Evolutionary conservation across 805 yeast genomes (phyloP).

Genomic region (Cephaloascus fragrans): DNA sequence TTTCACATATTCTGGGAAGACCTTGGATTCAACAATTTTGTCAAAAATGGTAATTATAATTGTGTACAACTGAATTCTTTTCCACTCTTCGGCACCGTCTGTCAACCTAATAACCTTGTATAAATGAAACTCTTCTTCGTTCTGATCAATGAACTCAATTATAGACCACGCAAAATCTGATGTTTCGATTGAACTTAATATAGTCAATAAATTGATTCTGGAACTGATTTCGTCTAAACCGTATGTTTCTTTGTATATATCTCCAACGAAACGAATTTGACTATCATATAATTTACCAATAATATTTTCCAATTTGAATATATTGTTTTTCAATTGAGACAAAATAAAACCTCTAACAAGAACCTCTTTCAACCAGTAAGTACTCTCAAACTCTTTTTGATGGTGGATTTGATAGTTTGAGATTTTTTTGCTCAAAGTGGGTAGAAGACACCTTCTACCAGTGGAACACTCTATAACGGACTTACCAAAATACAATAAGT

Average conservation of each 20-base stretch:
- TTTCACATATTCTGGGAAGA: constrained; percentile 4
- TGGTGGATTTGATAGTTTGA: constrained; percentile 29
- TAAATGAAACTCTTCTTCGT: constrained; percentile 29
- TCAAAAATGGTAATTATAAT: constrained; percentile 38
- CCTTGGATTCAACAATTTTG: constrained; percentile 13
- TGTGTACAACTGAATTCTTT: constrained; percentile 47
- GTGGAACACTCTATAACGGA: constrained; percentile 38
- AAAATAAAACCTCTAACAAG: constrained; percentile 35
- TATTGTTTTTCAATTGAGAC: constrained; percentile 44
- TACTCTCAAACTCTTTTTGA: constrained; percentile 22
- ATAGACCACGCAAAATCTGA: constrained; percentile 17
- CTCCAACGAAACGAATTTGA: constrained; percentile 20
- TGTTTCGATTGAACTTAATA: constrained; percentile 25
- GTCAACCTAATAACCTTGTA: constrained; percentile 41
- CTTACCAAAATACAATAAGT: constrained; percentile 22
- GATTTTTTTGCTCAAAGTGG: constrained; percentile 41
- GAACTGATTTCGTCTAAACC: constrained; percentile 50
- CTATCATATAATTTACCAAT: constrained; percentile 44
- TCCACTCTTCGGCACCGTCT: constrained; percentile 64
- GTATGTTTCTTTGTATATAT: constrained; percentile 37
- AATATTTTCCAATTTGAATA: constrained; percentile 50
- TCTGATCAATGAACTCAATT: constrained; percentile 24
- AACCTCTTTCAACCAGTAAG: constrained; percentile 41
- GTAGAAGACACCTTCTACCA: constrained; percentile 63
- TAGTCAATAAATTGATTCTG: constrained; percentile 38